A percentile compares a stretch with the other conserved stretches of the same genome.
Evolutionary conservation across 2,329 filamentous ascomycete genomes (phyloP).

Genomic region (Fusarium floridanum): DNA sequence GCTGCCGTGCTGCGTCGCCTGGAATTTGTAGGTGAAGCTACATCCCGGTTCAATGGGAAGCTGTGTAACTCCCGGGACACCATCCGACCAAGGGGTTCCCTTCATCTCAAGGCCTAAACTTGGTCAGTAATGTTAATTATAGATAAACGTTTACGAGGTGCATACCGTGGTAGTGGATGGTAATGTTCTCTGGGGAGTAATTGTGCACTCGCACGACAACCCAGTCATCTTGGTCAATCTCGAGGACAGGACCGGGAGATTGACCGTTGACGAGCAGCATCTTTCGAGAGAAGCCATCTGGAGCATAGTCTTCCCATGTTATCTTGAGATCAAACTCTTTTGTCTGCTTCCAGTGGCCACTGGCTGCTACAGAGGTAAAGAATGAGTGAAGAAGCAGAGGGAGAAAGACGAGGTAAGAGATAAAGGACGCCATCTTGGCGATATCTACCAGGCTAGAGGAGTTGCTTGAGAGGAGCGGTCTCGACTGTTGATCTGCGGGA

Average conservation of each 20-base stretch:
- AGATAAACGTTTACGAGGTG: fast-evolving
- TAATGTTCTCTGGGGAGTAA: conserved; percentile 60
- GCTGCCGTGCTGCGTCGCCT: conserved; percentile 67
- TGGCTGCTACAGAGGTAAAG: conserved; percentile 14
- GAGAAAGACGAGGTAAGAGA: conserved; percentile 6
- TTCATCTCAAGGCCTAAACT: conserved; percentile 61
- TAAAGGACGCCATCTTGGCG: conserved; percentile 24
- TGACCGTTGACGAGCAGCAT: conserved; percentile 69
- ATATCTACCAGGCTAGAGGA: background rate
- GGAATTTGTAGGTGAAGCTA: conserved; percentile 66
- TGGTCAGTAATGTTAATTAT: conserved; percentile 1
- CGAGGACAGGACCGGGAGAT: conserved; percentile 72
- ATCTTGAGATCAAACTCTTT: conserved; percentile 48
- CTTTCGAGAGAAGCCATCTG: conserved; percentile 59
- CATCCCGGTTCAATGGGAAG: conserved; percentile 61
- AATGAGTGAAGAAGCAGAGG: conserved; percentile 18
- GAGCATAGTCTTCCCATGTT: conserved; percentile 55
- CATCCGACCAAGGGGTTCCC: conserved; percentile 71
- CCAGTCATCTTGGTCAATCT: conserved; percentile 64
- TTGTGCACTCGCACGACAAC: conserved; percentile 62
- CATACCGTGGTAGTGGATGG: conserved; percentile 64
- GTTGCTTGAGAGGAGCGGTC: background rate
- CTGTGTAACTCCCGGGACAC: conserved; percentile 69
- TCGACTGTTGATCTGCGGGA: background rate
- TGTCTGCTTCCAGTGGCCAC: conserved; percentile 10